These are phyloP conservation scores for Entrophospora sp. DNA, from an alignment of 192 early-diverging fungal species.

Conservation along the genomic window DNA sequence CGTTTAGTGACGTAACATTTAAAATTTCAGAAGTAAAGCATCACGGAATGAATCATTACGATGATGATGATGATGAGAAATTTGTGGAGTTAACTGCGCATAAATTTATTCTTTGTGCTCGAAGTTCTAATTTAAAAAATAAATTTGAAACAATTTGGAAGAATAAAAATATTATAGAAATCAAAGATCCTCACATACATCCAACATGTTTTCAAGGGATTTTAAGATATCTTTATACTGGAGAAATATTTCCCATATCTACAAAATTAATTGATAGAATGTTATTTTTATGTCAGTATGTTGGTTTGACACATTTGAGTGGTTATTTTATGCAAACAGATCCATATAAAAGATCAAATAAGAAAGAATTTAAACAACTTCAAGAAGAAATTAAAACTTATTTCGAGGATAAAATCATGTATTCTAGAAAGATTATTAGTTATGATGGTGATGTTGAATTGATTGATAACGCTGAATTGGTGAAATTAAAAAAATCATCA, in stretches of 20 bases:
- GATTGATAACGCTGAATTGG: neutral
- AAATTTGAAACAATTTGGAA: slow-evolving; percentile 27
- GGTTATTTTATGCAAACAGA: too few relatives aligned
- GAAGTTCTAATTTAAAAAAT: slow-evolving; percentile 29
- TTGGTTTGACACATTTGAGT: slow-evolving; percentile 22
- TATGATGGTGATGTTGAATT: neutral
- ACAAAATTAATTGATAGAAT: slow-evolving; percentile 16
- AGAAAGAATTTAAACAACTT: slow-evolving; percentile 19
- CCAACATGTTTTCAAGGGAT: slow-evolving; percentile 26
- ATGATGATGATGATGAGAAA: neutral
- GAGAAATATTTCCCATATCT: slow-evolving; percentile 22
- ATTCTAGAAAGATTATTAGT: neutral
- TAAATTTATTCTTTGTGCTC: slow-evolving; percentile 31
- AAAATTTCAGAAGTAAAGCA: neutral
- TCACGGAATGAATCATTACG: slow-evolving; percentile 8
- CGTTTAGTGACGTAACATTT: slow-evolving; percentile 26
- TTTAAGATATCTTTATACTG: slow-evolving; percentile 37
- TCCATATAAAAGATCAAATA: too few relatives aligned
- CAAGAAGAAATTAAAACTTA: slow-evolving; percentile 22
- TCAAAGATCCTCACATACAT: slow-evolving; percentile 25
- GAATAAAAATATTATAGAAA: neutral
- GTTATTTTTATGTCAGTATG: slow-evolving; percentile 22
- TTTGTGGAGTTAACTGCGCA: slow-evolving; percentile 30
- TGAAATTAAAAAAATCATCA: neutral
- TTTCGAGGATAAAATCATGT: neutral